Evolutionary conservation across 83 land plant species (phyloP).

Genomic region (Thuja plicata): DNA sequence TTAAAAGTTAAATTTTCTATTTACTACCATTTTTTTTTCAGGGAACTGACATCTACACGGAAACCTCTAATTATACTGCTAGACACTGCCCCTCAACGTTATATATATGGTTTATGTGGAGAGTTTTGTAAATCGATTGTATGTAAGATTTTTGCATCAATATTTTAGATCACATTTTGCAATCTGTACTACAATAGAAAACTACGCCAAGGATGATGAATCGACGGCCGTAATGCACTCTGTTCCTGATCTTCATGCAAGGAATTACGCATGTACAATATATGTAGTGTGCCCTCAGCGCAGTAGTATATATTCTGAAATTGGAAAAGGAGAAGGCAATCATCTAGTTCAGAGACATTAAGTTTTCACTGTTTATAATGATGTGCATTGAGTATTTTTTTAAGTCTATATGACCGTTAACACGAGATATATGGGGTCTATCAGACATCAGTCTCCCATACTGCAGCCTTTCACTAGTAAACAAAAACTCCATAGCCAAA

Average conservation of each 20-base stretch:
- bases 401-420: background rate
- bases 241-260: background rate
- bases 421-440: slow-evolving; percentile 4
- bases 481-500: background rate
- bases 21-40: background rate
- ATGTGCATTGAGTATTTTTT: background rate
- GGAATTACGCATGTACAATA: background rate
- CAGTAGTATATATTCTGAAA: background rate
- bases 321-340: background rate
- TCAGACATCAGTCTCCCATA: background rate
- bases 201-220: background rate
- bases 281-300: too few species aligned
- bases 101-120: background rate
- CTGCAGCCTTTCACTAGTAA: background rate
- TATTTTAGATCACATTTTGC: too few species aligned
- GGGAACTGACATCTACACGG: background rate
- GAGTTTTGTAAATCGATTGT: too few species aligned
- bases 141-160: too few species aligned
- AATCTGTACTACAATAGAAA: too few species aligned
- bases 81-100: too few species aligned
- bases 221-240: background rate
- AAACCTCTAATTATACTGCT: background rate
- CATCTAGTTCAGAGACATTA: too few species aligned
- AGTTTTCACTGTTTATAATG: too few species aligned
- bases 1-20: background rate